Percentiles rank a stretch among this genome's conserved stretches.
Conservation (phyloP, 2,329 filamentous ascomycete species). For the Diaporthe vaccinii region DNA sequence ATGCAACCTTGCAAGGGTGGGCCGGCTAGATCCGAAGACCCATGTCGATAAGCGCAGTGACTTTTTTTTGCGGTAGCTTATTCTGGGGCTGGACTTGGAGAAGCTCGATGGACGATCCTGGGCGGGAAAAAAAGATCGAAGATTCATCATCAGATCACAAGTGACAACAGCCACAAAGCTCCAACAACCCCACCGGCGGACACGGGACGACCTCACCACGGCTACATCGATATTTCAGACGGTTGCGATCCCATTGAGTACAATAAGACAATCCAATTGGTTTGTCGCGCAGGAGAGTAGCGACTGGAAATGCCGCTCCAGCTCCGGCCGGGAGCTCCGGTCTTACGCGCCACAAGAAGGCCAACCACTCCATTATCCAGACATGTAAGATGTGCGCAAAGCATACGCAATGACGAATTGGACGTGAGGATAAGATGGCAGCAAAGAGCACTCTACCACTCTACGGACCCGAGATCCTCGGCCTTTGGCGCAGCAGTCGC, state of each 20-base stretch:
- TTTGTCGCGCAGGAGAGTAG: slow-evolving; percentile 45
- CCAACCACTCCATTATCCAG: slow-evolving; percentile 50
- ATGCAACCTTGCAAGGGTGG: not conserved
- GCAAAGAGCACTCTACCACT: slow-evolving; percentile 58
- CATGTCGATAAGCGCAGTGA: slow-evolving; percentile 30
- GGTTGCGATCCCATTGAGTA: slow-evolving; percentile 36
- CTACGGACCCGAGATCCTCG: slow-evolving; percentile 64
- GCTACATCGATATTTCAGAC: slow-evolving; percentile 29
- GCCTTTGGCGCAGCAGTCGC: slow-evolving; percentile 82
- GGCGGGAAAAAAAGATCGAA: slow-evolving; percentile 39
- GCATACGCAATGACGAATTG: slow-evolving; percentile 50
- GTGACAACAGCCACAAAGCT: slow-evolving; percentile 3
- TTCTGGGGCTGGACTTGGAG: slow-evolving; percentile 23
- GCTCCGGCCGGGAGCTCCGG: slow-evolving; percentile 66
- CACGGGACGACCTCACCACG: not conserved
- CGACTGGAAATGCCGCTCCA: slow-evolving; percentile 58
- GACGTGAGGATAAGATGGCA: slow-evolving; percentile 51
- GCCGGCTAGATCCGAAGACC: slow-evolving; percentile 33
- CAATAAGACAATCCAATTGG: slow-evolving; percentile 50
- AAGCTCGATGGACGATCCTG: slow-evolving; percentile 28
- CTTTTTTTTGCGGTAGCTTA: slow-evolving; percentile 16
- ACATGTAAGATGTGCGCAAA: slow-evolving; percentile 56
- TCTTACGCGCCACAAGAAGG: slow-evolving; percentile 59
- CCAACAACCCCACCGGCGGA: slow-evolving; percentile 20
- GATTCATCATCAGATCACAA: slow-evolving; percentile 32